phyloP scores from a whole-genome alignment of 2,329 filamentous ascomycete species.

The Phaeomoniella chlamydospora region DNA sequence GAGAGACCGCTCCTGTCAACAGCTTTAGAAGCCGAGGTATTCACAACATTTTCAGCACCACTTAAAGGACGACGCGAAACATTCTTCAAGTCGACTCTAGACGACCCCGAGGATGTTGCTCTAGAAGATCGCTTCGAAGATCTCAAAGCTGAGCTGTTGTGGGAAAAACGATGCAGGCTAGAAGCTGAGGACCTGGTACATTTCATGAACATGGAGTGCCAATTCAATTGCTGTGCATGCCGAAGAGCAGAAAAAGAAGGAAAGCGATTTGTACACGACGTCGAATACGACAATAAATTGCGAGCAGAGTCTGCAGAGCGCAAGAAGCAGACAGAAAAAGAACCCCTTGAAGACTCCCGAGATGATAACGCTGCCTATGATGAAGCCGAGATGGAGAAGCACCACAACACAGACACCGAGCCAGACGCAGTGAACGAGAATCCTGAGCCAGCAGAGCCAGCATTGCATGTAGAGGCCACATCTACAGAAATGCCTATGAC shows the following conservation, averaged over 20 bases:
- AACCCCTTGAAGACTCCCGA: conserved; percentile 2
- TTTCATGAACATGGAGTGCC: conserved; percentile 33
- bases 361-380: no score
- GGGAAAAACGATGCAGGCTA: conserved; percentile 33
- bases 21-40: not conserved
- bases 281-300: conserved; percentile 14
- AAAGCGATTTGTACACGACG: conserved; percentile 23
- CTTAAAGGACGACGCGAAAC: not conserved
- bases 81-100: not conserved
- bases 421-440: no score
- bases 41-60: not conserved
- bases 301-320: not conserved
- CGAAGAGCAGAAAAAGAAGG: conserved; percentile 27
- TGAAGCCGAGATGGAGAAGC: no score
- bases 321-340: conserved; percentile 4
- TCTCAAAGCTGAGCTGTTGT: conserved; percentile 32
- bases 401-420: no score
- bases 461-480: no score
- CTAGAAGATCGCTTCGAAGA: conserved; percentile 25
- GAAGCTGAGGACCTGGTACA: conserved; percentile 40
- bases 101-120: conserved; percentile 13
- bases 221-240: conserved; percentile 32
- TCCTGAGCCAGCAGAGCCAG: no score
- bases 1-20: conserved; percentile 1
- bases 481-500: no score